A percentile compares a stretch with the other conserved stretches of the same genome.
Conservation (phyloP, 805 yeast species). For the Lipomyces spencermartinsiae region DNA sequence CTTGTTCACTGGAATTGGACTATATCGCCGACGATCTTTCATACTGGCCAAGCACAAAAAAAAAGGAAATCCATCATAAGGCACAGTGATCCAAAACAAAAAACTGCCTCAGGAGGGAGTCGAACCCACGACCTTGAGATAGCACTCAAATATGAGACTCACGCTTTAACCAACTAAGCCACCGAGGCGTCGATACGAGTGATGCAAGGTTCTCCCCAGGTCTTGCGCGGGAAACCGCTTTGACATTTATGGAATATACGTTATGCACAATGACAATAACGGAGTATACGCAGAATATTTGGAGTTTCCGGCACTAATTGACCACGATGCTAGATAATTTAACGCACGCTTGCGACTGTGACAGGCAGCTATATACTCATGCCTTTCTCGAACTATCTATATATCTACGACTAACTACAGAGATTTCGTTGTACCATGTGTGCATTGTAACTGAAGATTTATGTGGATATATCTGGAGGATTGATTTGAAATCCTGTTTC, state of each 20-base stretch:
- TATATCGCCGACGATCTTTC: no score
- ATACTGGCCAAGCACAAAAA: no score
- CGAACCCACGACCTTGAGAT: slow-evolving; percentile 45
- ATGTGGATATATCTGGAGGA: not conserved
- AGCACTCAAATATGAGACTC: slow-evolving; percentile 33
- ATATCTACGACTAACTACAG: not conserved
- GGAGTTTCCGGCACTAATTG: no score
- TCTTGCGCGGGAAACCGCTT: not conserved
- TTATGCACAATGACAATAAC: no score
- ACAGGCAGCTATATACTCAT: not conserved
- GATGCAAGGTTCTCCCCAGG: not conserved
- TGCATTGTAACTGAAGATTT: not conserved
- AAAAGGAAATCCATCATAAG: not conserved
- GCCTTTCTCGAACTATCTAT: not conserved
- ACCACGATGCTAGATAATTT: no score
- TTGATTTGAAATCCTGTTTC: not conserved
- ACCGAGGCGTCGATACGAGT: slow-evolving; percentile 29
- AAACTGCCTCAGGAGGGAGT: slow-evolving; percentile 45
- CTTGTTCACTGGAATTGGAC: no score
- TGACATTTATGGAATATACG: no score
- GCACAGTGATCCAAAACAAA: not conserved
- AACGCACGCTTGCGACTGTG: not conserved
- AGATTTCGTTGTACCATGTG: not conserved
- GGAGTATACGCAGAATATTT: no score
- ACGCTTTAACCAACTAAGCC: slow-evolving; percentile 41